Base-by-base conservation (phyloP, 805 yeast genomes). In the Candida awuae region DNA sequence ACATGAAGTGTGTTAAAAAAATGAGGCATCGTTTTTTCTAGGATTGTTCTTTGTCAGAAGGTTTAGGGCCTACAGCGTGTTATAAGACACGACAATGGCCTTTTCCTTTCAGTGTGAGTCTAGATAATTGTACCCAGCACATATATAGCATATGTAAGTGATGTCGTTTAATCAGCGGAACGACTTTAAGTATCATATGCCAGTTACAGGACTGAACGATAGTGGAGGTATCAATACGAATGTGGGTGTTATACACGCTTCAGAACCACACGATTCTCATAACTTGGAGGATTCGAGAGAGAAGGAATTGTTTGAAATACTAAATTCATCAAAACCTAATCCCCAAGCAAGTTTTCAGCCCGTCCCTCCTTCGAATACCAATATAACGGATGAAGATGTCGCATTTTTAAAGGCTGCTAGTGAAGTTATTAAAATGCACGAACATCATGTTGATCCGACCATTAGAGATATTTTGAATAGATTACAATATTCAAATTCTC, bases 361-460 rank as follows among this genome's bases (percentile, higher is more conserved):
- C 5, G 16, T 27, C 7, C 34, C 33, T 32, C 31, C 52, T 26
- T 39, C 48, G 8, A 40, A 43, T 17, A 48, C 53, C 30, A 41
- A 46, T 4, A 51, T 57, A 15, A 61, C 67, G 8, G 59, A 60
- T 28, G 81, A 74, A 50, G 84, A 77, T 51, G 62, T 70, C 30
- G 63, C 67, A 37, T 77, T 77, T 49, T 60, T 77, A 28, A 61
- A 71, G 33, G 65, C 77, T 15, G 84, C 84, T 3, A 71, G 73
- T 42, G 81, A 77, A 50, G 83, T 80, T 3, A 67, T 72, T 3
- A 66, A 67, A 44, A 58, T 62, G 41, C 60, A 59, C 34, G 56
- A 56, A 30, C 57, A 61, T 37, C 59, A 70, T 18, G 71, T 77
- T 6, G 84, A 77, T 52, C 84, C 84, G 4, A 76, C 84, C 0